These are phyloP conservation scores for Nepenthes gracilis DNA, from an alignment of 148 eudicot species.

Conservation along the genomic window DNA sequence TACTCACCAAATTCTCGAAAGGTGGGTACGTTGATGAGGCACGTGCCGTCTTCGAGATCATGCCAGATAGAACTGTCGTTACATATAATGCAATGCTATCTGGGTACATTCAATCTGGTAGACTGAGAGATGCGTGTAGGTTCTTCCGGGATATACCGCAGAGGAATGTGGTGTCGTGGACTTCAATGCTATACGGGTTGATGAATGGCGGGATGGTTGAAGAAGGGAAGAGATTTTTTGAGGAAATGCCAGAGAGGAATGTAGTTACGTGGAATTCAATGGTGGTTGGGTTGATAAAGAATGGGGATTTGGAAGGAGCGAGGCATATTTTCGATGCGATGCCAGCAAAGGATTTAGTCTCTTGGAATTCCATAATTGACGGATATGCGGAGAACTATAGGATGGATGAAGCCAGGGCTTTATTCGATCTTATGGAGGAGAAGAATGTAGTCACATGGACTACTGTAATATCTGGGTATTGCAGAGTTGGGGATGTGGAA, in stretches of 20 bases:
- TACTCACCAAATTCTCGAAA: conserved; percentile 20
- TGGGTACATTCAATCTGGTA: conserved; percentile 21
- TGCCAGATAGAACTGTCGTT: conserved; percentile 31
- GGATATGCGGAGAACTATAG: conserved; percentile 25
- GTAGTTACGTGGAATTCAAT: conserved; percentile 33
- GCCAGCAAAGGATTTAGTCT: conserved; percentile 22
- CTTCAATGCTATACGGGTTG: conserved; percentile 31
- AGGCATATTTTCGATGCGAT: conserved; percentile 24
- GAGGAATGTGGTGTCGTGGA: conserved; percentile 41
- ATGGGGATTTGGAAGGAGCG: conserved; percentile 25
- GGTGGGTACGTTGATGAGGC: conserved; percentile 24
- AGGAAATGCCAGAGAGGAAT: conserved; percentile 35
- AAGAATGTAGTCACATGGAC: conserved; percentile 33
- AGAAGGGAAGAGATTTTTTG: conserved; percentile 26
- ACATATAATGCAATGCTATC: conserved; percentile 33
- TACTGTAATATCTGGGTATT: conserved; percentile 25
- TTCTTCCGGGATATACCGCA: conserved; percentile 25
- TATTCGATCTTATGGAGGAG: conserved; percentile 27
- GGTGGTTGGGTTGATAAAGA: conserved; percentile 29
- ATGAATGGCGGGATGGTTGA: conserved; percentile 22
- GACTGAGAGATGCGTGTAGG: conserved; percentile 19
- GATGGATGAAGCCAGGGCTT: conserved; percentile 31
- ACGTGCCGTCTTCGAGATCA: conserved; percentile 14
- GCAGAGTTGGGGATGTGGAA: conserved; percentile 19
- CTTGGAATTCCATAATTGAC: conserved; percentile 33